Evolutionary conservation across 1,284 basidiomycete genomes (phyloP), one percentile per base, ranked within the genome.

Genomic region (Naganishia sp.): DNA sequence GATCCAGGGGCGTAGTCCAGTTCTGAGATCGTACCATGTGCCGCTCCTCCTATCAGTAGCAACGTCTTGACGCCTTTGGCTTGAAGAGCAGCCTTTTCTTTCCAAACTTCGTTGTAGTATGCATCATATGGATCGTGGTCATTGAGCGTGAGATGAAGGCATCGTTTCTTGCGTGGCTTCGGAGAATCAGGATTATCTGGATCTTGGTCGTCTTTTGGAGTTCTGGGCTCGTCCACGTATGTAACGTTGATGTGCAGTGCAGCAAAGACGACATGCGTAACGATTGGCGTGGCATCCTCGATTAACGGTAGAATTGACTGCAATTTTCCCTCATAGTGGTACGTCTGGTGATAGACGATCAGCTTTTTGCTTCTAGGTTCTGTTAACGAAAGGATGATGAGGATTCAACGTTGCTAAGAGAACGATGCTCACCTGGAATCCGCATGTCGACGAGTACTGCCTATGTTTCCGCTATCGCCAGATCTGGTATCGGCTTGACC

Each of bases 291-390:
- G 6, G 10, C n/a, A 15, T 61, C 59, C 36, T 61, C 59, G 36
- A 61, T 52, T 21, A 61, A 48, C 23, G 59, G 59, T 21, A 61
- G 31, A 21, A 61, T 61, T 16, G 59, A 61, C 42, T 61, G 59
- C 23, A 61, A 48, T 52, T 52, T 61, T 13, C 59, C 59, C 6
- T 61, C 59, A 42, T 61, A 48, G 23, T 61, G 59, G 28, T 61
- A 61, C 18, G 59, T 61, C 48, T 61, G 59, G 16, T 61, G 59
- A 42, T 61, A 61, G 13, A 48, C 59, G 36, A 61, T 61, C 33
- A 61, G 59, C 33, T 61, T 61, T 42, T 61, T 61, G 36, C 15
- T 36, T 53, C 16, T 10, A 15, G 50, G 16, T 53, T 36, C 50
- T 33, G 28, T 33, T 11, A 11, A 53, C 13, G 3, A 36, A 25